Percentiles rank a stretch among this genome's conserved stretches.
Conservation (phyloP, 2,329 filamentous ascomycete genomes). For the Pestalotiopsis sp. region DNA sequence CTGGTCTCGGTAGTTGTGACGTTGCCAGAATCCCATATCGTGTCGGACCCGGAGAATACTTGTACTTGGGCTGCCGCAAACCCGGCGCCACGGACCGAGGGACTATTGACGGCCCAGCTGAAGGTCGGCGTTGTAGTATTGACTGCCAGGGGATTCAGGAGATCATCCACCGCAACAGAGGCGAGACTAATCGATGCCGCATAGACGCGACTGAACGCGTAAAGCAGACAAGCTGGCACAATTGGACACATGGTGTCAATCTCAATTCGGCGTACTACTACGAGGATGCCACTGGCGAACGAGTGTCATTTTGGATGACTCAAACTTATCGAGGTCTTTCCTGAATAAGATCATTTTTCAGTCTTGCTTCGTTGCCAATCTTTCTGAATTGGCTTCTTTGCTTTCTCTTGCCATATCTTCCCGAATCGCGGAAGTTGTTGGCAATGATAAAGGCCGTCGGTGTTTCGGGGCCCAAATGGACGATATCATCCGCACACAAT, state of each 20-base stretch:
- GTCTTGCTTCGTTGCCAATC: neutral
- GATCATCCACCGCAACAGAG: neutral
- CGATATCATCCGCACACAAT: neutral
- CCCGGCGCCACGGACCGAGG: neutral
- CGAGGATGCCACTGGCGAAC: neutral
- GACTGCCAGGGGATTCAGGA: neutral
- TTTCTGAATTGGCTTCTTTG: neutral
- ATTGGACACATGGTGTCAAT: neutral
- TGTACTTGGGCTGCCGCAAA: neutral
- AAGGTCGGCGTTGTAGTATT: neutral
- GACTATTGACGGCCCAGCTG: neutral
- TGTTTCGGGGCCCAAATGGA: neutral
- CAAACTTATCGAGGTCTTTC: neutral
- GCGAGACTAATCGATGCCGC: neutral
- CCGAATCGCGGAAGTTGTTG: neutral
- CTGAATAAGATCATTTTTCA: neutral
- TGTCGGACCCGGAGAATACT: neutral
- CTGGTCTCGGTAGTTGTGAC: neutral
- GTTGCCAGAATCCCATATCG: neutral
- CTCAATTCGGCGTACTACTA: neutral
- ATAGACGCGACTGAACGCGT: neutral
- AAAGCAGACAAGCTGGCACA: neutral
- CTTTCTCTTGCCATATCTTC: neutral
- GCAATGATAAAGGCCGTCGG: neutral
- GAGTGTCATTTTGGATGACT: neutral